Base-by-base conservation (phyloP, 1,284 basidiomycete species). In the Boletellus deceptivus region DNA sequence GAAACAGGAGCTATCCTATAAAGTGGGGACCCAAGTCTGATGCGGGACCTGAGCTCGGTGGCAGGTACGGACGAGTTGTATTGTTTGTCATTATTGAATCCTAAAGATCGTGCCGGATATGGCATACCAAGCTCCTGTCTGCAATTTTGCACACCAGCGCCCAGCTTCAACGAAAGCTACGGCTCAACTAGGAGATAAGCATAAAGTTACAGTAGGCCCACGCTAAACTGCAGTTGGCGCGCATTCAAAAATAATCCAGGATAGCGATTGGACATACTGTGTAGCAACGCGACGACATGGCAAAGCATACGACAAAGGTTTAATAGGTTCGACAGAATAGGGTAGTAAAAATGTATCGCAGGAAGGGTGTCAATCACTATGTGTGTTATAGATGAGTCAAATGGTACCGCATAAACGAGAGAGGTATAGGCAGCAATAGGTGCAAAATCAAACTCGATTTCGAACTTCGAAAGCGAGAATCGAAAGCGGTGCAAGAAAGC, bases 51-150 rank as follows among this genome's bases (percentile, higher is more conserved):
- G 25, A 27, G 41, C n/a, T 27, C n/a, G 4, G 7, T 24, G 20
- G 39, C 25, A 25, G 41, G 34, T 35, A 34, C 46, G 40, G 58
- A 58, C 22, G 55, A 48, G 46, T 1, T 13, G 18, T 18, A 17
- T 58, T 61, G 40, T 59, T 62, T 59, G 50, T 17, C 22, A 1
- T 43, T 59, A 31, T 61, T 61, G 45, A 50, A 59, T 61, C 53
- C 53, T 39, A 48, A 56, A 35, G 57, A 35, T 37, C 41, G n/a
- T 41, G 16, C 18, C 41, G 31, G 29, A 42, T 20, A 16, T 20
- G n/a, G 41, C 9, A 38, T 18, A 18, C 8, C 25, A 31, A 31
- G 29, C 11, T 13, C 29, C 29, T 31, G 9, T 31, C 29, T 31
- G 29, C 29, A 29, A 29, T 11, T 8, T 29, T n/a, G n/a, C n/a